Evolutionary conservation across 768 basidiomycete genomes (phyloP), one percentile per base, ranked within the genome.

Genomic region (Panaeolus cyanescens): DNA sequence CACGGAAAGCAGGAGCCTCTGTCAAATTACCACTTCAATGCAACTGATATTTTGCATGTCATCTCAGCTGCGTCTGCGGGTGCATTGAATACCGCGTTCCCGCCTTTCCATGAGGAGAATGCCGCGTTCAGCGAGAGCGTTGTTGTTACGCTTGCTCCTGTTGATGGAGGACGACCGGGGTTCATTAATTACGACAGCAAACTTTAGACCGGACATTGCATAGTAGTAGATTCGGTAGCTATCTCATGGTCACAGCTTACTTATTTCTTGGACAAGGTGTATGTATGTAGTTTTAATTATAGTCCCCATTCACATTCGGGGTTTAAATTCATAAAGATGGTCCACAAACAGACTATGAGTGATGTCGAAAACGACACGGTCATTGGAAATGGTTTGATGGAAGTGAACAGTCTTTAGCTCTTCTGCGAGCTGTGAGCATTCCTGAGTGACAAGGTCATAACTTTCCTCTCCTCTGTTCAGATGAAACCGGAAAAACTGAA

Each of bases 41-140:
- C 68, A 34, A 62, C 60, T 4, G 58, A 69, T 53, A 62, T 67
- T n/a, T 19, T 67, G 20, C 68, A 69, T 32, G 60, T 69, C 30
- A 67, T 69, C 10, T 40, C 61, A 28, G 68, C 68, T 19, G 56
- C 68, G 5, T 63, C 65, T 4, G 61, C 64, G 6, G 68, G 68
- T 13, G 64, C 66, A 31, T 40, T 68, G 7, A 55, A 60, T n/a
- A 58, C 55, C 12, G 32, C 58, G n/a, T 68, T 68, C 36, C 65
- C 67, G 15, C 55, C 61, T 32, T 66, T 62, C 34, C 34, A 62
- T 12, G 63, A 62, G 17, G 54, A 66, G 32, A 50, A 54, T 17
- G 62, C 57, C 15, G 59, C 39, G n/a, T 22, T 20, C 22, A 42
- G 39, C 22, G 39, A 42, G 39, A 42, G 39, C 22, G 39, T 42